Evolutionary conservation across 352 stramenopile species (phyloP).

Genomic region (Pythium insidiosum): DNA sequence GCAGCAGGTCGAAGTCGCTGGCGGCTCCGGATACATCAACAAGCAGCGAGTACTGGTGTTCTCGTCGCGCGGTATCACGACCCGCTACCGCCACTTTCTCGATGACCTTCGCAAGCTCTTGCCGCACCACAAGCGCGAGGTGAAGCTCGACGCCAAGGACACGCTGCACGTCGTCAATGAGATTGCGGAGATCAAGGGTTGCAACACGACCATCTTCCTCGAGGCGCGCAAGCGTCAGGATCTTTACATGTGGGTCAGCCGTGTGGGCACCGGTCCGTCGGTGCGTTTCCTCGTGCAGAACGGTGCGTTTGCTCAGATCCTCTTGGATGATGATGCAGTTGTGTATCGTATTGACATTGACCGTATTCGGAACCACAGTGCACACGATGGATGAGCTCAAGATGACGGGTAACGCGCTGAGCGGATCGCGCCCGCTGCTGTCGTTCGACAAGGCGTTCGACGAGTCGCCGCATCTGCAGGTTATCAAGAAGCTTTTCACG

Average conservation of each 20-base stretch:
- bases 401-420: constrained; percentile 98
- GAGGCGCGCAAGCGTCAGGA: constrained; percentile 97
- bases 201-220: constrained; percentile 96
- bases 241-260: constrained; percentile 98
- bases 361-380: constrained; percentile 62
- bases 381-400: constrained; percentile 99
- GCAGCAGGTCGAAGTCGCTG: constrained; percentile 26
- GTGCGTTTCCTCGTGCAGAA: constrained; percentile 99
- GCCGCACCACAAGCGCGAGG: constrained; percentile 99
- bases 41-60: constrained; percentile 93
- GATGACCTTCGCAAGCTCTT: constrained; percentile 97
- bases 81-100: constrained; percentile 96
- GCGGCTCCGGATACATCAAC: constrained; percentile 73
- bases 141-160: constrained; percentile 97
- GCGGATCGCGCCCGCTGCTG: constrained; percentile 94
- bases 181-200: constrained; percentile 98
- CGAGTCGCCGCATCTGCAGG: constrained; percentile 83
- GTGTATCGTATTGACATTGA: too few relatives aligned
- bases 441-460: constrained; percentile 96
- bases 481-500: constrained; percentile 97
- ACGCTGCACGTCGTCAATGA: constrained; percentile 95
- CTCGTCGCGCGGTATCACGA: constrained; percentile 88
- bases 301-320: constrained; percentile 7
- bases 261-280: constrained; percentile 92
- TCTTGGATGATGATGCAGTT: too few relatives aligned